Base-by-base conservation (phyloP, 805 yeast species). In the Grigorovia yakushimaensis region DNA sequence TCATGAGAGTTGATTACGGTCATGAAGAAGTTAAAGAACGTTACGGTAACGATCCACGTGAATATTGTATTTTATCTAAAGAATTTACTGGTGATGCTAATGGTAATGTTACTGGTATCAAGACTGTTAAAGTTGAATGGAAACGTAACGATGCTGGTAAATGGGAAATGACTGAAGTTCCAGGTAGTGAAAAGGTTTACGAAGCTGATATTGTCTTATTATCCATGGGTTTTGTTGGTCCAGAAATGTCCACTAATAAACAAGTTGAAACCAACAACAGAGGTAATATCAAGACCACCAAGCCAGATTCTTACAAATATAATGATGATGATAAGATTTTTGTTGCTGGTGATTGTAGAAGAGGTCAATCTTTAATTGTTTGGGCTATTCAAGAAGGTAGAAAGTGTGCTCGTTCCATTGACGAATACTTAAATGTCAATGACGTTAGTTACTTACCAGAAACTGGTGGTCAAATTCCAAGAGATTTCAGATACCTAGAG, bases 331-430 rank as follows among this genome's bases (percentile, higher is more conserved):
- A 74, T 50, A 88, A 88, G 57, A 61, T 88, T 51, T 91, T 89
- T 62, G 87, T 96, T 43, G 97, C 98, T 44, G 98, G 98, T 70
- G 98, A 91, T 69, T 93, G 98, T 72, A 84, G 98, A 75, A 82
- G 98, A 71, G 98, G 98, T 24, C 98, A 91, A 73, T 87, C 96
- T 2, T 78, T 91, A 67, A 91, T 91, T 66, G 98, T 91, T 47
- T 93, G 98, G 98, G 98, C 98, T 71, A 91, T 91, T 58, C 98
- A 93, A 72, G 98, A 91, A 71, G 98, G 98, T 56, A 82, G 98
- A 73, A 96, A 91, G 70, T 88, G 96, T 78, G 98, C 98, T 36
- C 77, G 96, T 56, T 88, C 87, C 58, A 94, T 91, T 53, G 98
- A 91, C 64, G 66, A 73, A 56, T 84, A 67, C 66, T 73, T 91